A percentile compares a stretch with the other conserved stretches of the same genome.
Evolutionary conservation across 768 basidiomycete species (phyloP).

Genomic region (Rhodosporidiobolus sp.): DNA sequence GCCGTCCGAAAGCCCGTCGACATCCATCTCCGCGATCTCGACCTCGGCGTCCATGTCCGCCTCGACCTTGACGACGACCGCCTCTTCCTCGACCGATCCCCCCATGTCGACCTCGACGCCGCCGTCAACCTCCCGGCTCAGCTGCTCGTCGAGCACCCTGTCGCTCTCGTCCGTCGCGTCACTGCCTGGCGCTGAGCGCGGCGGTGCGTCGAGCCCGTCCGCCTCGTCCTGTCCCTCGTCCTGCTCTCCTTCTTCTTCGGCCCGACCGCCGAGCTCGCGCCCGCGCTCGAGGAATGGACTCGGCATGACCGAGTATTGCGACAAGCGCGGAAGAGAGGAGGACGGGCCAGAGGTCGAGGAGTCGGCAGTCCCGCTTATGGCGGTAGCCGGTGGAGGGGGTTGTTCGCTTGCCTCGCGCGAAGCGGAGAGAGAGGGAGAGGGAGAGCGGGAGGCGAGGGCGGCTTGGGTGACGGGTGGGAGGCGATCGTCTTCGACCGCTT

Average conservation of each 20-base stretch:
- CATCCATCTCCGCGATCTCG: neutral
- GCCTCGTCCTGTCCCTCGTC: neutral
- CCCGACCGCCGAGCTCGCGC: neutral
- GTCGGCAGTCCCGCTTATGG: too few species aligned
- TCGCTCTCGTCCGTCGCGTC: conserved; percentile 8
- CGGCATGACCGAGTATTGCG: conserved; percentile 8
- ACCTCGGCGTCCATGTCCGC: neutral
- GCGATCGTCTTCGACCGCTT: too few species aligned
- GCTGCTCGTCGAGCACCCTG: conserved; percentile 8
- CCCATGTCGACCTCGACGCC: conserved; percentile 1
- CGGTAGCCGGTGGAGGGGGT: too few species aligned
- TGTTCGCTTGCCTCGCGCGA: too few species aligned
- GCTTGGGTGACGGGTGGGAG: too few species aligned
- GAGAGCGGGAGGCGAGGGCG: too few species aligned
- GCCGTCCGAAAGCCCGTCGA: too few species aligned
- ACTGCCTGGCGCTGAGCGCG: neutral
- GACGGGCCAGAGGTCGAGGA: neutral
- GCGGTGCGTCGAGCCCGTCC: neutral
- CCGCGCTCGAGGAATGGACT: neutral
- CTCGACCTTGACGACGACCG: neutral
- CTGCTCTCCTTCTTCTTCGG: neutral
- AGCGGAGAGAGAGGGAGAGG: too few species aligned
- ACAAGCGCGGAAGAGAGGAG: neutral
- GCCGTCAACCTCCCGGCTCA: conserved; percentile 7
- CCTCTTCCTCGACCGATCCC: neutral